Percentiles rank a stretch among this genome's conserved stretches.
phyloP scores from a whole-genome alignment of 108 stramenopile genomes.

The Conticribra guillardii region DNA sequence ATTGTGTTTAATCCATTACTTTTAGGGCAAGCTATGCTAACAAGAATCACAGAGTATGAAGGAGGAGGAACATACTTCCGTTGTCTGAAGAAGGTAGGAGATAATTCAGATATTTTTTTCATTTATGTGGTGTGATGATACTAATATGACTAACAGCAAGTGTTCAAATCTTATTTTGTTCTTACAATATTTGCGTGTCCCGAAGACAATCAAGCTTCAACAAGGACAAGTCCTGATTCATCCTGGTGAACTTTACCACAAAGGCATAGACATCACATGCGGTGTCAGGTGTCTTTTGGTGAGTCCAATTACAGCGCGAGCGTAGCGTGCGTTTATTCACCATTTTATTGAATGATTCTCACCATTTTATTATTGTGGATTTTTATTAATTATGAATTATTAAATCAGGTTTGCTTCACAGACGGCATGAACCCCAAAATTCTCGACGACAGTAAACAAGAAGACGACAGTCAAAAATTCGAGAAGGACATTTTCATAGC shows the following conservation, averaged over 20 bases:
- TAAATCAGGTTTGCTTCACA: slow-evolving; percentile 61
- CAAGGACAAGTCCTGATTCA: slow-evolving; percentile 61
- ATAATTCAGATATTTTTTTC: too few species aligned
- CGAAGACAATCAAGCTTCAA: slow-evolving; percentile 47
- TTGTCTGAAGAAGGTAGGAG: slow-evolving; percentile 46
- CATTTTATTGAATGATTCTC: too few species aligned
- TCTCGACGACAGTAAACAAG: slow-evolving; percentile 38
- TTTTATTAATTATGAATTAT: too few species aligned
- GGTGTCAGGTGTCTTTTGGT: slow-evolving; percentile 50
- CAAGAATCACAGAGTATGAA: slow-evolving; percentile 49
- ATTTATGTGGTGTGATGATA: too few species aligned
- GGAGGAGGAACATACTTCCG: slow-evolving; percentile 65
- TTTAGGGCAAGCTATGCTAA: slow-evolving; percentile 50
- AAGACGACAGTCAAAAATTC: slow-evolving; percentile 33
- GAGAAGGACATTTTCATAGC: slow-evolving; percentile 28
- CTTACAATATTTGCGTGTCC: too few species aligned
- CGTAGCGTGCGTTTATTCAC: too few species aligned
- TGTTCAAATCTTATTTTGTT: too few species aligned
- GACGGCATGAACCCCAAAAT: slow-evolving; percentile 53
- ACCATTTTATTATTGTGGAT: too few species aligned
- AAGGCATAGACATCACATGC: slow-evolving; percentile 53
- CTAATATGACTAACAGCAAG: too few species aligned
- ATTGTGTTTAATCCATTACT: too few species aligned
- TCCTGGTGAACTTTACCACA: slow-evolving; percentile 60
- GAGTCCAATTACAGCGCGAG: too few species aligned